Conservation (phyloP, 345 rosid genomes). For the Gossypium stocksii region DNA sequence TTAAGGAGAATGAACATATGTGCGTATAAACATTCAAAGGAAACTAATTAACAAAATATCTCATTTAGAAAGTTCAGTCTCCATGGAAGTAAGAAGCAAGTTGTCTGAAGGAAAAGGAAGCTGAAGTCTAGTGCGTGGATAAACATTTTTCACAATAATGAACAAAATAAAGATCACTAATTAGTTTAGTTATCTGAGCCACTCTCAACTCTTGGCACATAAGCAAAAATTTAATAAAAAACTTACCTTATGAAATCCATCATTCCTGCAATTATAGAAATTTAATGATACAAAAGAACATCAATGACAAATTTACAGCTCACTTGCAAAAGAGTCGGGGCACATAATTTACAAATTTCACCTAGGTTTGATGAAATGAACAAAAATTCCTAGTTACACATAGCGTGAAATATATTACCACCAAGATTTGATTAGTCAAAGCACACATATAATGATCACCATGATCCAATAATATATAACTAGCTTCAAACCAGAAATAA, state of each 20-base stretch:
- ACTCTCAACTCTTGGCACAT: no score
- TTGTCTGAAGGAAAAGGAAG: not conserved
- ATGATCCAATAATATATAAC: not conserved
- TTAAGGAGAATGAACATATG: not conserved
- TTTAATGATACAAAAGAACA: conserved; percentile 5
- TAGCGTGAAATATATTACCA: not conserved
- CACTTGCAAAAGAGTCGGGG: not conserved
- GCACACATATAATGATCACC: not conserved
- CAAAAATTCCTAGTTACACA: not conserved
- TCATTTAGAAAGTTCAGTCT: not conserved
- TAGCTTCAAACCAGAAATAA: conserved; percentile 1
- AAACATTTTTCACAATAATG: not conserved
- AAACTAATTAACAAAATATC: not conserved
- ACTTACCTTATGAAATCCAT: no score
- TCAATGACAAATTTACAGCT: conserved; percentile 2
- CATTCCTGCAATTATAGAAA: conserved; percentile 56
- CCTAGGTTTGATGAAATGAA: conserved; percentile 7
- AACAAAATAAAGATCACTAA: not conserved
- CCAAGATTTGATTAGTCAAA: not conserved
- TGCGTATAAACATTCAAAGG: not conserved
- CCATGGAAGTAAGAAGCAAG: conserved; percentile 5
- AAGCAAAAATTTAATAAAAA: no score
- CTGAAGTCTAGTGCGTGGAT: not conserved
- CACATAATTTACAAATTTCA: conserved; percentile 5
- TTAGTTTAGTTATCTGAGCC: no score